phyloP scores from a whole-genome alignment of 2,329 filamentous ascomycete species.

The Phyllosticta citrichinensis region DNA sequence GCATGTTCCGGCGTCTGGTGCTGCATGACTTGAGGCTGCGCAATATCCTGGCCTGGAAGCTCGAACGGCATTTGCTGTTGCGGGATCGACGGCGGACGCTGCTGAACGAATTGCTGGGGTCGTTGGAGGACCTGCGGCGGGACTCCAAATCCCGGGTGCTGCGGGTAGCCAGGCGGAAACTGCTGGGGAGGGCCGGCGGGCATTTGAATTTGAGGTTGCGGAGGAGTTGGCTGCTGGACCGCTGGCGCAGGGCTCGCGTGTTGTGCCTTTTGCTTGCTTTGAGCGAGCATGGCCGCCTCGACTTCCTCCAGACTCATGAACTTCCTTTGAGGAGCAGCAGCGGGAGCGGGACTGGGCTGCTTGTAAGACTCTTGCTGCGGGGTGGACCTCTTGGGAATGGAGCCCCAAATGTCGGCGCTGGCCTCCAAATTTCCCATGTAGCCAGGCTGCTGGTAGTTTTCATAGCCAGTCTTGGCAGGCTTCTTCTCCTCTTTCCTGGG shows the following conservation, averaged over 20 bases:
- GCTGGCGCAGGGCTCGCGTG: constrained; percentile 25
- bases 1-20: constrained; percentile 24
- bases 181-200: constrained; percentile 14
- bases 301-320: constrained; percentile 96
- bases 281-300: constrained; percentile 78
- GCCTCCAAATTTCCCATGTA: constrained; percentile 85
- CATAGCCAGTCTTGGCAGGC: constrained; percentile 72
- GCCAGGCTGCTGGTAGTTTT: constrained; percentile 77
- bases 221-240: constrained; percentile 1
- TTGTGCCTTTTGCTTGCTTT: constrained; percentile 44
- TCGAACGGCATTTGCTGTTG: constrained; percentile 34
- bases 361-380: constrained; percentile 19
- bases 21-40: constrained; percentile 25
- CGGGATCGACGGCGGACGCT: constrained; percentile 29
- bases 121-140: constrained; percentile 39
- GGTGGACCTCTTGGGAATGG: constrained; percentile 50
- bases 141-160: constrained; percentile 21
- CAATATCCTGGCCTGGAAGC: constrained; percentile 31
- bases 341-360: constrained; percentile 20
- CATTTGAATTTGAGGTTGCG: constrained; percentile 7
- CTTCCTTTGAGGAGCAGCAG: constrained; percentile 46
- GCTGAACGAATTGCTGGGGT: constrained; percentile 33
- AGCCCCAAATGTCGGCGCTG: constrained; percentile 87
- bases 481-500: constrained; percentile 41
- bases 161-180: constrained; percentile 11